Evolutionary conservation across 148 eudicot genomes (phyloP), one percentile per base, ranked within the genome.

Genomic region (Rhododendron vialii): DNA sequence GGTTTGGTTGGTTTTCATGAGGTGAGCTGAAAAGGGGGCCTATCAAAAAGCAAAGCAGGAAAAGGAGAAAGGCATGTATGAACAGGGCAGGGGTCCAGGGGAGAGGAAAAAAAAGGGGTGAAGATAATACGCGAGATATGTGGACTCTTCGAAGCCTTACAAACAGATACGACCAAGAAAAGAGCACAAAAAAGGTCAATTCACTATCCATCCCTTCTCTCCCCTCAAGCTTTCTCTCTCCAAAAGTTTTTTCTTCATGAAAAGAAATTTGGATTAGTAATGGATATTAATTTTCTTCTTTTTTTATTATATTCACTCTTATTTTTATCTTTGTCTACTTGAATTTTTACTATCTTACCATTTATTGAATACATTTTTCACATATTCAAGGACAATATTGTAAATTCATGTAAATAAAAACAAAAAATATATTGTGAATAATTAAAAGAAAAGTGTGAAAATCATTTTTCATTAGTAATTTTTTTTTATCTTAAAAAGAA

Each of bases 111-210:
- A 53, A 85, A 85, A 75, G 79, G 67, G 47, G 82, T 65, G 65
- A 84, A 88, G 88, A 88, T 86, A 87, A 90, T 67, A 87, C 85
- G 78, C 80, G 86, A 41, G 45, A 73, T 88, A 92, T 94, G 98
- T 95, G 97, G 98, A 94, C 90, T 92, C 69, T 84, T 94, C 82
- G 90, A 96, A 94, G 96, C 98, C 96, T 92, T 93, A 89, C 92
- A 95, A 87, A 91, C 86, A 79, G 75, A 86, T 86, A 89, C 83
- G 69, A 80, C 84, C 90, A 89, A 90, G 89, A 67, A 43, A 71
- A 71, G 7, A 11, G 36, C 63, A 53, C 87, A 88, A 84, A 86
- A 51, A 88, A 83, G 91, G 89, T 90, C 87, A 90, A 93, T 92
- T 92, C 94, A 91, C 94, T 94, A 88, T 88, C 85, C 83, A 15